Evolutionary conservation across 768 basidiomycete species (phyloP), one percentile per base, ranked within the genome.

Genomic region (Hydnomerulius pinastri): DNA sequence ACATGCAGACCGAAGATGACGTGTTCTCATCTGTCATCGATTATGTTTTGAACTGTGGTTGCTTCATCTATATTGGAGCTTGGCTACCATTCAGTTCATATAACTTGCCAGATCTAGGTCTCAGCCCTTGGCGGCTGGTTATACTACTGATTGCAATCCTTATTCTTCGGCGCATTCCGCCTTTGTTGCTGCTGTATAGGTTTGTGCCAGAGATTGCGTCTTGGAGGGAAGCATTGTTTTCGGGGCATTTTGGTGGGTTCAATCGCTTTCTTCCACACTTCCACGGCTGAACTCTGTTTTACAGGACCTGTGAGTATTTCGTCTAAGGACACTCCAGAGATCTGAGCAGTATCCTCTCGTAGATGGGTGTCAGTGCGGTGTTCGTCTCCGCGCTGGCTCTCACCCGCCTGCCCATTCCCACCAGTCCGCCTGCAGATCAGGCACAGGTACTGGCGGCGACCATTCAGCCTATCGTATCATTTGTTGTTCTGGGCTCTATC

Each of bases 361-460:
- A 92, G 77, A 94, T 97, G 90, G 95, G 95, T 44, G 93, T 97
- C 20, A 85, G 87, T 0, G 88, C 96, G 6, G 75, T 98, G 38
- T 99, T 98, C 66, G 86, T 98, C 48, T 84, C 87, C 9, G 85
- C 83, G 0, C 68, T 92, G 23, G 90, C 92, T 4, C 64, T 83
- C 8, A 77, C 77, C 20, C 79, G 77, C 43, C 73, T 94, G 0
- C 81, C 86, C 5, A 62, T 58, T 9, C 82, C 87, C 1, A 65
- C 72, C 2, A 64, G 71, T 46, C 87, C 90, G 0, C 87, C 90
- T 0, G 69, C 74, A 46, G 78, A 77, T 36, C 85, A 90, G 58
- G 74, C 82, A 40, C 91, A 97, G 55, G 57, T 86, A 13, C 77
- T 98, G n/a, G 80, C 86, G 0, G 78, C 80, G 4, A 76, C 73